phyloP scores from a whole-genome alignment of 2,329 filamentous ascomycete genomes.

The Colletotrichum truncatum region DNA sequence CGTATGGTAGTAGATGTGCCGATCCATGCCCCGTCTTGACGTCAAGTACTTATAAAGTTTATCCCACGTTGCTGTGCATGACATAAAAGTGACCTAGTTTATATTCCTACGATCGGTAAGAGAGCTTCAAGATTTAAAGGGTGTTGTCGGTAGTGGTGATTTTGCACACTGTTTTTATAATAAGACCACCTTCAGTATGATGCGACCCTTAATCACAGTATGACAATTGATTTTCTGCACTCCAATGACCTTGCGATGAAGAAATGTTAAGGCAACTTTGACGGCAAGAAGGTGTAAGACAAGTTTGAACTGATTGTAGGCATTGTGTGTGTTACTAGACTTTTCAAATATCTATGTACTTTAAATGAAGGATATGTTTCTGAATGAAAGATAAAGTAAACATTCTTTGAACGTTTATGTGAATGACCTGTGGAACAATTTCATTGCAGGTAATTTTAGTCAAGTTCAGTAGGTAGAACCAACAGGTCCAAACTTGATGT shows the following conservation, averaged over 20 bases:
- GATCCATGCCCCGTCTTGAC: constrained; percentile 10
- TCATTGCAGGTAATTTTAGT: background rate
- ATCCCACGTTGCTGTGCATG: too few species aligned
- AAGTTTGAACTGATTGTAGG: background rate
- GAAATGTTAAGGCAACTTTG: too few species aligned
- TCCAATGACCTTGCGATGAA: too few species aligned
- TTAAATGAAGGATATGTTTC: background rate
- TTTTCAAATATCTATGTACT: background rate
- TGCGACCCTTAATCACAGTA: too few species aligned
- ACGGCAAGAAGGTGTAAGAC: background rate
- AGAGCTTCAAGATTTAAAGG: too few species aligned
- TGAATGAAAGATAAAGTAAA: background rate
- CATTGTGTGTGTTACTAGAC: background rate
- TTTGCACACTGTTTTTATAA: too few species aligned
- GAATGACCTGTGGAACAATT: too few species aligned
- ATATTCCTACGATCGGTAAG: too few species aligned
- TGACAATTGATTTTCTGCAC: too few species aligned
- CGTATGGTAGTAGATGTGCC: background rate
- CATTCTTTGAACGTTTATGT: background rate
- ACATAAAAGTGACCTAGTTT: background rate
- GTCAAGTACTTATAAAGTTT: constrained; percentile 12
- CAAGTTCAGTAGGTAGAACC: constrained; percentile 55
- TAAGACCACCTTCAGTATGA: too few species aligned
- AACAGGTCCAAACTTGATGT: constrained; percentile 59
- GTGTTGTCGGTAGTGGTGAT: too few species aligned